Base-by-base conservation (phyloP, 192 early-diverging fungal genomes). In the Spinellus fusiger region DNA sequence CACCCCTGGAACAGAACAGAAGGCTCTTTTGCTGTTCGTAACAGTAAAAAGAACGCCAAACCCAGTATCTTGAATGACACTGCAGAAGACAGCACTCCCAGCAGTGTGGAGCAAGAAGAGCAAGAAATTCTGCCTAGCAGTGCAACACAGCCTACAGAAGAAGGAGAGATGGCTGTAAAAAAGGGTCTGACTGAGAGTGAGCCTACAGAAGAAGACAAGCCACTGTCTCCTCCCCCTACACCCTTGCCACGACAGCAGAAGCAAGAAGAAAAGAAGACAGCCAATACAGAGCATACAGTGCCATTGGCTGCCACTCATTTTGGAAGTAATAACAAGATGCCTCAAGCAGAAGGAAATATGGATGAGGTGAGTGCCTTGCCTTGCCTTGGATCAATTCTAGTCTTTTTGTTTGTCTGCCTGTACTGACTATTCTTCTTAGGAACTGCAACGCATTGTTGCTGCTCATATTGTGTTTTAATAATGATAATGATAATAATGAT, bases 1-100 rank as follows among this genome's bases (percentile, higher is more conserved):
- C 69, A 61, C 53, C 62, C 63, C 23, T 61, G 63, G 62, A 63
- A 65, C 44, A 28, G 59, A 56, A 28, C 60, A 13, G 44, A 64
- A 25, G 35, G 64, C n/a, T 59, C 56, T 4, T 66, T 66, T 59
- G 44, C 64, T 34, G 46, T 54, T 10, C 56, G 46, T 4, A 49
- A 20, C 28, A 46, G 52, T 12, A 44, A 26, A 29, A 25, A 35
- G 18, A 40, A 16, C 22, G 6, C 33, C 22, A 46, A 40, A 3
- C 16, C 37, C 9, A 57, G 1, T 22, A 57, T 16, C 15, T 2
- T 12, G 3, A 46, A 35, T 1, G 56, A 18, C 28, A 47, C 37
- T 29, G 20, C 52, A 20, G 35, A 31, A 12, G 40, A 5, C 6
- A 18, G 7, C 28, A 4, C 26, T 25, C 16, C 15, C 35, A 16